Percentiles rank a stretch among this genome's conserved stretches.
Evolutionary conservation across 2,329 filamentous ascomycete genomes (phyloP).

Genomic region (Aureobasidium sp.): DNA sequence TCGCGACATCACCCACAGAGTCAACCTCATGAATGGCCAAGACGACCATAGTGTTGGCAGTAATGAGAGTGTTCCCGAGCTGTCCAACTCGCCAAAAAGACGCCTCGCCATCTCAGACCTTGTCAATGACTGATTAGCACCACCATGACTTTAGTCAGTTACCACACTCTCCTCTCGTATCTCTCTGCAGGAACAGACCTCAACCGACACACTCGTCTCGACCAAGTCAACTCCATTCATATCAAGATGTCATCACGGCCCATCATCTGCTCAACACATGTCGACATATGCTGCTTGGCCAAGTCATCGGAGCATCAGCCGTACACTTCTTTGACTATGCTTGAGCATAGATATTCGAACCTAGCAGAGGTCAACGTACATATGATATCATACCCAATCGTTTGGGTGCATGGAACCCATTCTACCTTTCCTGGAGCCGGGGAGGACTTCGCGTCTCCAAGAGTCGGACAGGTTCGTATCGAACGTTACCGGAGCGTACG

Average conservation of each 20-base stretch:
- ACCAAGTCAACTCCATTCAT: not conserved
- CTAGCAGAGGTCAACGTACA: not conserved
- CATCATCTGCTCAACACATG: not conserved
- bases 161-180: not conserved
- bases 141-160: not conserved
- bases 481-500: not conserved
- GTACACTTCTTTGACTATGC: not conserved
- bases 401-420: not conserved
- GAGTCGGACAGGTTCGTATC: not conserved
- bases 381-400: not conserved
- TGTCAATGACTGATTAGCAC: not conserved
- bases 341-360: not conserved
- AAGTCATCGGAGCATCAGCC: not conserved
- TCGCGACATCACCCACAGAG: not conserved
- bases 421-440: too few species aligned
- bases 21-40: not conserved
- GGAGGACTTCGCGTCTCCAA: not conserved
- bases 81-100: not conserved
- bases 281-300: not conserved
- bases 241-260: not conserved
- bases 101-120: conserved; percentile 15
- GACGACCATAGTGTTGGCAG: not conserved
- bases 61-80: not conserved
- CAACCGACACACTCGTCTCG: not conserved
- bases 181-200: not conserved